A percentile compares a stretch with the other conserved stretches of the same genome.
Conservation (phyloP, 768 basidiomycete genomes). For the Mycena olivaceomarginata region DNA sequence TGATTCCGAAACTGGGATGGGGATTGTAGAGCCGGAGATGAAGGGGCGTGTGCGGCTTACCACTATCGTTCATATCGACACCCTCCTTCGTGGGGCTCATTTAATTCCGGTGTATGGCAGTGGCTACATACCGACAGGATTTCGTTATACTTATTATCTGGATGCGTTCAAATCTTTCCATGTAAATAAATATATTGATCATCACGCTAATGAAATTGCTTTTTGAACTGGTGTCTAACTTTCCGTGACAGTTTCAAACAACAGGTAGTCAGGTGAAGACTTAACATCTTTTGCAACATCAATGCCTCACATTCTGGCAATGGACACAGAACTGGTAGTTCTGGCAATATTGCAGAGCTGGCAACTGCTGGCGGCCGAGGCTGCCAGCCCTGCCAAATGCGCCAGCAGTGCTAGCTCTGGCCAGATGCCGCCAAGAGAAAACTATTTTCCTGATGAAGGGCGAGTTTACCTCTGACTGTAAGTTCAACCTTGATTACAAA, state of each 20-base stretch:
- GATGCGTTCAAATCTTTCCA: slow-evolving; percentile 2
- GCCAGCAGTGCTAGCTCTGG: neutral
- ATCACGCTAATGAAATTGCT: neutral
- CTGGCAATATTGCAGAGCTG: neutral
- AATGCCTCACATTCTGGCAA: neutral
- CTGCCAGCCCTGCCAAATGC: neutral
- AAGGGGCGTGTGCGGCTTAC: neutral
- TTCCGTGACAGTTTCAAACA: neutral
- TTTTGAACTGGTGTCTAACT: neutral
- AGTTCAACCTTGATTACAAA: too few relatives aligned
- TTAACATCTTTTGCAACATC: neutral
- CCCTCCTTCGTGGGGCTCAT: neutral
- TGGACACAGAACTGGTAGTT: neutral
- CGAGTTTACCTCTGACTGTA: too few relatives aligned
- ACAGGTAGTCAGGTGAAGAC: neutral
- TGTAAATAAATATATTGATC: neutral
- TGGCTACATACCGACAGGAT: neutral
- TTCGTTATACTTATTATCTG: neutral
- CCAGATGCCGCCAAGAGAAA: too few relatives aligned
- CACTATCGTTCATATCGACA: neutral
- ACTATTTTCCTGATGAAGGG: too few relatives aligned
- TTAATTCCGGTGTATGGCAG: neutral
- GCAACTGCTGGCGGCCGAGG: neutral
- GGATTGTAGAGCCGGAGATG: slow-evolving; percentile 10
- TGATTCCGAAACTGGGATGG: neutral